Evolutionary conservation across 2,329 filamentous ascomycete genomes (phyloP).

Genomic region (Camillea tinctor): DNA sequence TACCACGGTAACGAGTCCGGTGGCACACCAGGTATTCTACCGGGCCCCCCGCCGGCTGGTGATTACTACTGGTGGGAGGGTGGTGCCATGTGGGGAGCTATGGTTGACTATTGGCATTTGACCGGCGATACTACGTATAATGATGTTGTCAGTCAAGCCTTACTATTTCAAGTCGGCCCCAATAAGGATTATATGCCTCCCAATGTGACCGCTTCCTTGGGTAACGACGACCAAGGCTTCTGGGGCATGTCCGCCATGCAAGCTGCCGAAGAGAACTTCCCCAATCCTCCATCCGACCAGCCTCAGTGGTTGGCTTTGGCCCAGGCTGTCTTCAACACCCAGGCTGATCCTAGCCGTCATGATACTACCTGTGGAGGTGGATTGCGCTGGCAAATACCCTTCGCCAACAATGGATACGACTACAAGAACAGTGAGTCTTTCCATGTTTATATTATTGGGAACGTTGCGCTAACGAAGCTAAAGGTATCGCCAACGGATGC

Average conservation of each 20-base stretch:
- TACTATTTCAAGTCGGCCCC: slow-evolving; percentile 46
- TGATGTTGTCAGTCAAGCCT: slow-evolving; percentile 42
- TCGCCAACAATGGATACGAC: slow-evolving; percentile 54
- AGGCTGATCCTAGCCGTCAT: slow-evolving; percentile 55
- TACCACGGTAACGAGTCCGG: slow-evolving; percentile 35
- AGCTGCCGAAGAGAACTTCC: slow-evolving; percentile 62
- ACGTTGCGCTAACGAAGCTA: slow-evolving; percentile 16
- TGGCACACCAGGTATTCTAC: slow-evolving; percentile 32
- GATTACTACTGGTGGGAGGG: slow-evolving; percentile 38
- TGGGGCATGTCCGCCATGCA: slow-evolving; percentile 64
- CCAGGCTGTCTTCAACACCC: slow-evolving; percentile 64
- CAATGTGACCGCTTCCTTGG: slow-evolving; percentile 40
- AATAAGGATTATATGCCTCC: slow-evolving; percentile 48
- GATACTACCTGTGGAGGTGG: slow-evolving; percentile 61
- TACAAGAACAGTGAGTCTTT: slow-evolving; percentile 35
- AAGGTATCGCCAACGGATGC: slow-evolving; percentile 45
- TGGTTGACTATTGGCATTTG: slow-evolving; percentile 47
- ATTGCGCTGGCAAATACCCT: slow-evolving; percentile 66
- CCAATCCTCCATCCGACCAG: slow-evolving; percentile 47
- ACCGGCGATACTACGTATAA: slow-evolving; percentile 54
- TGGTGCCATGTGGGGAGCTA: slow-evolving; percentile 33
- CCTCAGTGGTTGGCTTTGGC: slow-evolving; percentile 64
- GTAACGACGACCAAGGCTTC: slow-evolving; percentile 60
- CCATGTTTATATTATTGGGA: background rate
- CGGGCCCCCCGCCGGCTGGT: slow-evolving; percentile 32